Conservation (phyloP, 371 early-diverging fungal species). For the Sanchytrium tribonematis region DNA sequence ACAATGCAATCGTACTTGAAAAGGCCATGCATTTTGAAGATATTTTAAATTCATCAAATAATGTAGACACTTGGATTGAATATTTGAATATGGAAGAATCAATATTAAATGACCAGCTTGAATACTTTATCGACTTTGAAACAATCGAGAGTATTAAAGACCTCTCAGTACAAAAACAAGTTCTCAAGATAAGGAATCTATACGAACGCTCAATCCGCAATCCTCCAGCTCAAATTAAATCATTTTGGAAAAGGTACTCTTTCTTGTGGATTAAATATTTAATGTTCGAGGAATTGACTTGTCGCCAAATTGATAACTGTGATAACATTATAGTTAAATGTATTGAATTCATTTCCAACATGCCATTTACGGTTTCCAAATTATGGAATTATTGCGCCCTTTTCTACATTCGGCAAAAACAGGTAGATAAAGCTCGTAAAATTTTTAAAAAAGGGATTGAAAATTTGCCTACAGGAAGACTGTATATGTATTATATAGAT, state of each 20-base stretch:
- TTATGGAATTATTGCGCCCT: constrained; percentile 74
- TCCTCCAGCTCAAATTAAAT: constrained; percentile 53
- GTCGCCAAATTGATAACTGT: constrained; percentile 45
- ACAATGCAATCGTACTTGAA: constrained; percentile 56
- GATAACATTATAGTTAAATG: constrained; percentile 56
- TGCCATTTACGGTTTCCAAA: constrained; percentile 77
- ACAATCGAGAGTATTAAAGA: constrained; percentile 50
- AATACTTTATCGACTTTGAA: constrained; percentile 3
- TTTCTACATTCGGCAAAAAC: constrained; percentile 52
- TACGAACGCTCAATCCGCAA: constrained; percentile 79
- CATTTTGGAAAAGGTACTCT: constrained; percentile 80
- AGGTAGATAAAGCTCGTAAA: constrained; percentile 47
- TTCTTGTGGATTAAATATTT: constrained; percentile 95
- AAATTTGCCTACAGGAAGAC: constrained; percentile 31
- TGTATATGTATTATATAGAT: constrained; percentile 85
- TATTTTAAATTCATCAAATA: background rate
- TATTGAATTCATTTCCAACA: constrained; percentile 64
- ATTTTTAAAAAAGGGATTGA: constrained; percentile 59
- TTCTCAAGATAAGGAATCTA: constrained; percentile 48
- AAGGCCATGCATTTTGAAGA: constrained; percentile 61
- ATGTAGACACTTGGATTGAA: constrained; percentile 3
- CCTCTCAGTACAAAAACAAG: constrained; percentile 49
- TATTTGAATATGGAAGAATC: background rate
- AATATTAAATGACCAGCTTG: background rate
- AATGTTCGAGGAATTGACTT: constrained; percentile 46